phyloP scores from a whole-genome alignment of 345 rosid species.

The Geranium brycei region DNA sequence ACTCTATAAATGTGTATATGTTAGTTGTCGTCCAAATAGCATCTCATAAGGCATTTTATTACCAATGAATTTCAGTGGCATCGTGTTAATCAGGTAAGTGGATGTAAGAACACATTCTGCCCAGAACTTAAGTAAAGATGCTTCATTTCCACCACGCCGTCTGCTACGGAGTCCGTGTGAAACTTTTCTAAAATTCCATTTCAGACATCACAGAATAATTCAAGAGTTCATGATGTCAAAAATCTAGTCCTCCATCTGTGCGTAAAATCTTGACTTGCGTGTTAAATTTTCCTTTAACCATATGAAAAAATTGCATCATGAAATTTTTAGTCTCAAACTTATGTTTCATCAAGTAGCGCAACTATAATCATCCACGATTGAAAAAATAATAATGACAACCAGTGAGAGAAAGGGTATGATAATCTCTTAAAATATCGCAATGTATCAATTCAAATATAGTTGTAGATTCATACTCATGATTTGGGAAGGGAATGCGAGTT shows the following conservation, averaged over 20 bases:
- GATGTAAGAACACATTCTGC: constrained; percentile 1
- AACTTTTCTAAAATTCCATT: background rate
- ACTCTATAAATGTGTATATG: background rate
- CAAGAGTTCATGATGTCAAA: background rate
- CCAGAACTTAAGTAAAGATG: background rate
- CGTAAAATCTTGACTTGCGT: background rate
- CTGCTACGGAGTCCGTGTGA: background rate
- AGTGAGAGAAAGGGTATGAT: too few species aligned
- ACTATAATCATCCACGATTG: constrained; percentile 8
- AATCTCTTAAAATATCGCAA: background rate
- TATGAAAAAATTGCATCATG: background rate
- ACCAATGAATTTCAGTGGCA: background rate
- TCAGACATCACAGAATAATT: background rate
- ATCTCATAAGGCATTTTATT: background rate
- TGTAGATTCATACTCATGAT: background rate
- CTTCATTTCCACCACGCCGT: background rate
- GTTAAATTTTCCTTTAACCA: background rate
- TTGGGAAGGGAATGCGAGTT: background rate
- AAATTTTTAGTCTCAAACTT: background rate
- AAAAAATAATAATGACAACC: background rate
- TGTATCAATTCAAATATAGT: background rate
- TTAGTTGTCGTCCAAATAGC: background rate
- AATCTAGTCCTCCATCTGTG: background rate
- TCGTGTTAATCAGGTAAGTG: constrained; percentile 1
- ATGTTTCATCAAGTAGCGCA: background rate